Percentiles rank a stretch among this genome's conserved stretches.
Evolutionary conservation across 176 grass and related monocot genomes (phyloP).

Genomic region (Hyparrhenia diplandra): DNA sequence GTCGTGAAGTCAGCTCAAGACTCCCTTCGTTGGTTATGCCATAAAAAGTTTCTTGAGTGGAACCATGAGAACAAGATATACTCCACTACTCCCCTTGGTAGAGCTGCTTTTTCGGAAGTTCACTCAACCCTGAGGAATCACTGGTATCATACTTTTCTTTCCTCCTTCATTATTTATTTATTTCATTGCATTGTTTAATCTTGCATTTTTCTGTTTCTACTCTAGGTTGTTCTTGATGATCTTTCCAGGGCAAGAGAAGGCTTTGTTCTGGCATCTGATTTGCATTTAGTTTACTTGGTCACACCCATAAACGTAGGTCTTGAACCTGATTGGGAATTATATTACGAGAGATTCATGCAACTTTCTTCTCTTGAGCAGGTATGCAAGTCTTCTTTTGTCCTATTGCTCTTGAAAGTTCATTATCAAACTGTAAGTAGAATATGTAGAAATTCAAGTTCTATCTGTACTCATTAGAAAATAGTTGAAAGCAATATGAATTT

Average conservation of each 20-base stretch:
- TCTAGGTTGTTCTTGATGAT: slow-evolving; percentile 90
- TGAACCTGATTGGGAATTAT: slow-evolving; percentile 97
- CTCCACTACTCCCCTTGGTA: slow-evolving; percentile 73
- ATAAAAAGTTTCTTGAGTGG: slow-evolving; percentile 87
- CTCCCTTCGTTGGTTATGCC: slow-evolving; percentile 93
- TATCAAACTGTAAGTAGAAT: not conserved
- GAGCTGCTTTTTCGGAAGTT: slow-evolving; percentile 92
- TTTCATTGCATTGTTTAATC: slow-evolving; percentile 12
- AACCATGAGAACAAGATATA: slow-evolving; percentile 78
- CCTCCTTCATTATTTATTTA: slow-evolving; percentile 14
- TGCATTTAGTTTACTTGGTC: slow-evolving; percentile 94
- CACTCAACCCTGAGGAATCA: slow-evolving; percentile 92
- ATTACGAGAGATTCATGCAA: slow-evolving; percentile 95
- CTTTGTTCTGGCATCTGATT: slow-evolving; percentile 92
- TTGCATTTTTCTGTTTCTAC: slow-evolving; percentile 14
- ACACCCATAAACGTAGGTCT: slow-evolving; percentile 92
- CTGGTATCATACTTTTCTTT: slow-evolving; percentile 49
- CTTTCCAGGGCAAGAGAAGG: slow-evolving; percentile 94
- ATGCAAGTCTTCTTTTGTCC: slow-evolving; percentile 23
- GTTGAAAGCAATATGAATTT: not conserved
- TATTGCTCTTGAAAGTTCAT: slow-evolving; percentile 2
- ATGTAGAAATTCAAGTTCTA: not conserved
- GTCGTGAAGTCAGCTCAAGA: slow-evolving; percentile 98
- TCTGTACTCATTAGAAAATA: slow-evolving; percentile 3
- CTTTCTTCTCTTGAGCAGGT: slow-evolving; percentile 85